A percentile compares a stretch with the other conserved stretches of the same genome.
Evolutionary conservation across 495 filamentous ascomycete species (phyloP).

Genomic region (Talaromyces stipitatus): DNA sequence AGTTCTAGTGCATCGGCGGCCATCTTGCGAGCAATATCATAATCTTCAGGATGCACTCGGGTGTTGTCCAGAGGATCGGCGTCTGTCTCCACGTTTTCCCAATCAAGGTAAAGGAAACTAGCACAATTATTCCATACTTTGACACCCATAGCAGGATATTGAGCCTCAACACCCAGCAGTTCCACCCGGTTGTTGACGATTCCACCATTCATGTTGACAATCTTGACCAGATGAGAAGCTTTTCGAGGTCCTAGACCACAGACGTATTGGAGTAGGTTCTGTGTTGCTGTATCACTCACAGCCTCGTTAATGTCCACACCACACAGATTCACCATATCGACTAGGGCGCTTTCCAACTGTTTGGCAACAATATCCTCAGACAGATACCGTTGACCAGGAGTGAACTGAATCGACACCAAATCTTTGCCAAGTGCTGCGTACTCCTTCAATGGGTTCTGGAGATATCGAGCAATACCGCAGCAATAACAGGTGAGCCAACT

Average conservation of each 20-base stretch:
- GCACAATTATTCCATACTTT: slow-evolving; percentile 94
- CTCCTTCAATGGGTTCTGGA: slow-evolving; percentile 91
- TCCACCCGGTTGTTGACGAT: slow-evolving; percentile 73
- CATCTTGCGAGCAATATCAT: slow-evolving; percentile 95
- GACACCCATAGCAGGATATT: slow-evolving; percentile 75
- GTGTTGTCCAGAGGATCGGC: slow-evolving; percentile 93
- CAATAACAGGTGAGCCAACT: slow-evolving; percentile 73
- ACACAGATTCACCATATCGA: slow-evolving; percentile 95
- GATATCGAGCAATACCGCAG: slow-evolving; percentile 77
- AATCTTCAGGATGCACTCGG: slow-evolving; percentile 94
- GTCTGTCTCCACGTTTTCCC: slow-evolving; percentile 66
- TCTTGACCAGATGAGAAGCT: slow-evolving; percentile 77
- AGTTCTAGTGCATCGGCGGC: slow-evolving; percentile 92
- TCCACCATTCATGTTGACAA: slow-evolving; percentile 82
- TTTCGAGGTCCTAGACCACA: slow-evolving; percentile 92
- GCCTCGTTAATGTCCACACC: slow-evolving; percentile 94
- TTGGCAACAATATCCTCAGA: slow-evolving; percentile 77
- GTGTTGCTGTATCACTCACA: slow-evolving; percentile 65
- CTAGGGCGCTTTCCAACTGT: slow-evolving; percentile 85
- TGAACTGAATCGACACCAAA: slow-evolving; percentile 77
- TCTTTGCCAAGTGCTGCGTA: slow-evolving; percentile 89
- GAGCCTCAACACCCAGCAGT: slow-evolving; percentile 76
- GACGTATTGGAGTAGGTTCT: slow-evolving; percentile 83
- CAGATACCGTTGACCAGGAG: slow-evolving; percentile 80
- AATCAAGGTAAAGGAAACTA: slow-evolving; percentile 86